Evolutionary conservation across 2,329 filamentous ascomycete genomes (phyloP).

Genomic region (Ophiosphaerella korrae): DNA sequence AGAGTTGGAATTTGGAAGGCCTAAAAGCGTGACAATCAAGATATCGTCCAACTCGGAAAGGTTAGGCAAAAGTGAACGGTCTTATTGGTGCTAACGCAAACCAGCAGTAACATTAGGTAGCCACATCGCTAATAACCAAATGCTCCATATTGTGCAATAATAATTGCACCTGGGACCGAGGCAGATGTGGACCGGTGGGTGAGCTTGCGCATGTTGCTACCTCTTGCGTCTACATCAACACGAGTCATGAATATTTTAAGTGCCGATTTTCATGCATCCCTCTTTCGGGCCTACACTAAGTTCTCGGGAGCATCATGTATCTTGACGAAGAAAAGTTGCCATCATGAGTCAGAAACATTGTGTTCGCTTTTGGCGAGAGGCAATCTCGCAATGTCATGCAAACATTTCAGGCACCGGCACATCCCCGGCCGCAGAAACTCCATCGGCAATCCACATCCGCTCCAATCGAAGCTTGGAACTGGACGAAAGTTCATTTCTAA

Average conservation of each 20-base stretch:
- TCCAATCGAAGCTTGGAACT: neutral
- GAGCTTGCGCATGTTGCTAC: too few relatives aligned
- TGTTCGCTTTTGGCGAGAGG: neutral
- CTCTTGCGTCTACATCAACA: too few relatives aligned
- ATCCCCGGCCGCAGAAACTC: neutral
- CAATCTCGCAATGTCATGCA: constrained; percentile 4
- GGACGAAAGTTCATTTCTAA: too few relatives aligned
- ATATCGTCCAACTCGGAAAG: too few relatives aligned
- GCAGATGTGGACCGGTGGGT: too few relatives aligned
- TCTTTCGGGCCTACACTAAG: too few relatives aligned
- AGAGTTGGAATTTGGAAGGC: neutral
- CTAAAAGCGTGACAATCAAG: neutral
- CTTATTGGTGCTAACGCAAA: neutral
- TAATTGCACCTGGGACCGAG: too few relatives aligned
- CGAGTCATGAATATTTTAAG: too few relatives aligned
- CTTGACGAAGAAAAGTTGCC: too few relatives aligned
- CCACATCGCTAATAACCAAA: too few relatives aligned
- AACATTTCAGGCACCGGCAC: neutral
- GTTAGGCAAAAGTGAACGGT: neutral
- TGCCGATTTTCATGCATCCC: too few relatives aligned
- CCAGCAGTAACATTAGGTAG: neutral
- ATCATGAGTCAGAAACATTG: neutral
- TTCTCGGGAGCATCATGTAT: too few relatives aligned
- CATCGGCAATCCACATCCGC: neutral
- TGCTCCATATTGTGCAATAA: neutral